phyloP scores from a whole-genome alignment of 352 stramenopile genomes.

The Elongisporangium prolatum region DNA sequence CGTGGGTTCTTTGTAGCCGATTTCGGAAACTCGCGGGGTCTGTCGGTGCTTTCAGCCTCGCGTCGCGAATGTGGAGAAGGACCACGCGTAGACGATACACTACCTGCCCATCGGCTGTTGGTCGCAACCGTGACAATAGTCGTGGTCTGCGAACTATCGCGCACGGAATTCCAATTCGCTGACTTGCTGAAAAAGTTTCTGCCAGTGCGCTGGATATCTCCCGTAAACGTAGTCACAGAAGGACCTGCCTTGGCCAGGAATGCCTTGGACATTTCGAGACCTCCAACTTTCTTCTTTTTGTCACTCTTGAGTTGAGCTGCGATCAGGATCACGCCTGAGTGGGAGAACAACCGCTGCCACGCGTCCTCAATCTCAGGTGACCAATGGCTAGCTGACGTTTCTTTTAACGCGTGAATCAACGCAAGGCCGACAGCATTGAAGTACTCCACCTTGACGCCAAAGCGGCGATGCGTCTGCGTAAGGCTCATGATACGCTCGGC shows the following conservation, averaged over 20 bases:
- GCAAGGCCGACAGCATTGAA: constrained; percentile 30
- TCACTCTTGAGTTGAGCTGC: constrained; percentile 23
- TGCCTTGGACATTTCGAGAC: not conserved
- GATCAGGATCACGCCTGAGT: constrained; percentile 43
- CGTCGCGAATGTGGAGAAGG: not conserved
- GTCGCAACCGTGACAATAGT: not conserved
- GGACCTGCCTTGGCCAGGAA: not conserved
- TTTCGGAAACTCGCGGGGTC: not conserved
- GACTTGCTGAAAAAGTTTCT: not conserved
- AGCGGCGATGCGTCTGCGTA: constrained; percentile 41
- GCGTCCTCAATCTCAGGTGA: constrained; percentile 32
- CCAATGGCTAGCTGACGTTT: constrained; percentile 29
- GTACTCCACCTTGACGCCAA: constrained; percentile 45
- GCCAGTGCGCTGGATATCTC: not conserved
- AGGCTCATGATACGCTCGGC: constrained; percentile 29
- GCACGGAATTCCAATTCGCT: not conserved
- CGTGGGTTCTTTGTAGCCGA: not conserved
- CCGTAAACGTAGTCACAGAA: not conserved
- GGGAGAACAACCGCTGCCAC: constrained; percentile 33
- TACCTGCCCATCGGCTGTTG: not conserved
- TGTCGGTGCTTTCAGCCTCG: not conserved
- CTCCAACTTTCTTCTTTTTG: constrained; percentile 7
- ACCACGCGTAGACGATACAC: too few relatives aligned
- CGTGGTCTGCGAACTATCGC: not conserved
- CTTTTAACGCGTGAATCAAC: constrained; percentile 38